Evolutionary conservation across 2,329 filamentous ascomycete species (phyloP).

Genomic region (Grosmannia penicillata): DNA sequence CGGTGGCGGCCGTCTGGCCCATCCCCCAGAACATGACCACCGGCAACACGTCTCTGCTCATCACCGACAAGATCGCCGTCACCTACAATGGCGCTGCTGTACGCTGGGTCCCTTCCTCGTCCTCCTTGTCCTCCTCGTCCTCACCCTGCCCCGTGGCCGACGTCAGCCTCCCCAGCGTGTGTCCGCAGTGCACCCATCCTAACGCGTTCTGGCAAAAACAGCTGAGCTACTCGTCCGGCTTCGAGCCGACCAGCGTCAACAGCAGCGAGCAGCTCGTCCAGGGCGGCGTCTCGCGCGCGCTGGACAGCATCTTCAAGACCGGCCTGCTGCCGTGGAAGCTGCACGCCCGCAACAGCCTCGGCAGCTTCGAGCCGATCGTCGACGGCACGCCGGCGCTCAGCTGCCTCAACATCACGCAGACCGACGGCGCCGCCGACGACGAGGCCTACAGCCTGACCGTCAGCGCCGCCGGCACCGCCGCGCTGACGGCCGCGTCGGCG

Average conservation of each 20-base stretch:
- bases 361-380: slow-evolving; percentile 46
- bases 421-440: slow-evolving; percentile 46
- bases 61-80: slow-evolving; percentile 33
- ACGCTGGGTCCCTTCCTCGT: slow-evolving; percentile 24
- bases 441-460: slow-evolving; percentile 62
- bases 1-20: slow-evolving; percentile 43
- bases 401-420: slow-evolving; percentile 48
- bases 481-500: slow-evolving; percentile 49
- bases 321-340: slow-evolving; percentile 71
- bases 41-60: slow-evolving; percentile 37
- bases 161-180: slow-evolving; percentile 7
- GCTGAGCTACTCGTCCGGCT: slow-evolving; percentile 33
- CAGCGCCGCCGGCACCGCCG: slow-evolving; percentile 39
- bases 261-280: slow-evolving; percentile 39
- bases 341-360: slow-evolving; percentile 39
- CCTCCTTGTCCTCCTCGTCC: neutral
- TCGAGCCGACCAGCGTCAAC: slow-evolving; percentile 24
- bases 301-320: slow-evolving; percentile 48
- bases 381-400: slow-evolving; percentile 33
- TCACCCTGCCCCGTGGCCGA: slow-evolving; percentile 5
- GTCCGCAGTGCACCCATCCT: slow-evolving; percentile 2
- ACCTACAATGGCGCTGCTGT: slow-evolving; percentile 45
- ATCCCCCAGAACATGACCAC: slow-evolving; percentile 34
- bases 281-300: slow-evolving; percentile 41
- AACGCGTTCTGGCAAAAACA: slow-evolving; percentile 14